Evolutionary conservation across 495 filamentous ascomycete genomes (phyloP).

Genomic region (Penicillium canescens): DNA sequence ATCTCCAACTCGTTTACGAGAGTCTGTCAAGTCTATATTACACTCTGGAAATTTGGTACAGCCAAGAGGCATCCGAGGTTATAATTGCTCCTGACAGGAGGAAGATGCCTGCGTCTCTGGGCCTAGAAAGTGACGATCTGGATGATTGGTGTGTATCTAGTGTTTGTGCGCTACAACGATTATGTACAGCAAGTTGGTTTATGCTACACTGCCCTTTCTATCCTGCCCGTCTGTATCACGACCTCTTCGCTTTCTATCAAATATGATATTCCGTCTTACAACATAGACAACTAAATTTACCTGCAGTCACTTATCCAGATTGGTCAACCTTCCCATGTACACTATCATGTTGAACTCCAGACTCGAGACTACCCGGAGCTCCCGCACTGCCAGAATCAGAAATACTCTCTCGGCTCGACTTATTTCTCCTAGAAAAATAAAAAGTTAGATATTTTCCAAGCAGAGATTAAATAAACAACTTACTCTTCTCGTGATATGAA

Average conservation of each 20-base stretch:
- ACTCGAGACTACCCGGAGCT: constrained; percentile 6
- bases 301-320: background rate
- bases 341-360: background rate
- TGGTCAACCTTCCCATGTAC: background rate
- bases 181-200: too few relatives aligned
- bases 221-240: too few relatives aligned
- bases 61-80: background rate
- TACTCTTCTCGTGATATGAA: constrained; percentile 28
- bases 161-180: background rate
- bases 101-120: background rate
- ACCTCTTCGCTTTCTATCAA: too few relatives aligned
- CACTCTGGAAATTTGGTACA: background rate
- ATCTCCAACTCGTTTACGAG: background rate
- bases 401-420: background rate
- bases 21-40: background rate
- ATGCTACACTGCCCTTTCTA: too few relatives aligned
- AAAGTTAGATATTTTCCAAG: background rate
- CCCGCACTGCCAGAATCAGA: constrained; percentile 1
- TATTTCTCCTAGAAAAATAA: constrained; percentile 5
- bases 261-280: too few relatives aligned
- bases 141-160: background rate
- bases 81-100: background rate
- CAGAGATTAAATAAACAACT: background rate
- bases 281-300: too few relatives aligned
- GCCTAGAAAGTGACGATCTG: background rate